Base-by-base conservation (phyloP, 2,329 filamentous ascomycete genomes). In the Cercospora zeina region DNA sequence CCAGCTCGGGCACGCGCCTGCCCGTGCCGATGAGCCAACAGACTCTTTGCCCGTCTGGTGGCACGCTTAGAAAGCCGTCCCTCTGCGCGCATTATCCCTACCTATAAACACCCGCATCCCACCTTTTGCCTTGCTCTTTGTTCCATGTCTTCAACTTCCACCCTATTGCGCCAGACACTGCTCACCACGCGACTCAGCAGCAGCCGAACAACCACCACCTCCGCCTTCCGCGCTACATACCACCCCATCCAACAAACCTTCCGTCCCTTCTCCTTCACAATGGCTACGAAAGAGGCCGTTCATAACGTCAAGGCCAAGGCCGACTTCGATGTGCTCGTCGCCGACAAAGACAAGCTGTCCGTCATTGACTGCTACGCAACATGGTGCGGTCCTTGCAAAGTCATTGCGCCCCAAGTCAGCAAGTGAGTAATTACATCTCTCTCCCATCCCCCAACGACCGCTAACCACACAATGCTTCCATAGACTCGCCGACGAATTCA, bases 311-410 rank as follows among this genome's bases (percentile, higher is more conserved):
- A 66, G 59, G 90, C 87, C 68, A 84, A 82, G 73, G 73, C 78
- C 24, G 84, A 87, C 31, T 92, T 85, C 76, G 75, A 84, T 59
- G 72, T 76, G 33, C 83, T 83, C 61, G 70, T 88, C 63, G 74
- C 79, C 59, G 72, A 79, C 56, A 70, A 81, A 59, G 78, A 86
- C 72, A 82, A 82, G 58, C 77, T 89, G 67, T 84, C 96, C 70
- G 80, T 97, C 64, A 80, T 97, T 72, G 93, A 97, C 81, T 92
- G 87, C 81, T 92, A 89, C 77, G 93, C 93, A 61, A 86, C 82
- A 66, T 97, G 93, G 93, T 97, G 93, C 82, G 92, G 91, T 64
- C 93, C 93, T 64, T 97, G 93, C 89, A 96, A 93, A 83, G 84
- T 87, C 71, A 95, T 97, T 72, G 86, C 91, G 16, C 93, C 93